Base-by-base conservation (phyloP, 2,329 filamentous ascomycete species). In the Fusarium anthophilum region DNA sequence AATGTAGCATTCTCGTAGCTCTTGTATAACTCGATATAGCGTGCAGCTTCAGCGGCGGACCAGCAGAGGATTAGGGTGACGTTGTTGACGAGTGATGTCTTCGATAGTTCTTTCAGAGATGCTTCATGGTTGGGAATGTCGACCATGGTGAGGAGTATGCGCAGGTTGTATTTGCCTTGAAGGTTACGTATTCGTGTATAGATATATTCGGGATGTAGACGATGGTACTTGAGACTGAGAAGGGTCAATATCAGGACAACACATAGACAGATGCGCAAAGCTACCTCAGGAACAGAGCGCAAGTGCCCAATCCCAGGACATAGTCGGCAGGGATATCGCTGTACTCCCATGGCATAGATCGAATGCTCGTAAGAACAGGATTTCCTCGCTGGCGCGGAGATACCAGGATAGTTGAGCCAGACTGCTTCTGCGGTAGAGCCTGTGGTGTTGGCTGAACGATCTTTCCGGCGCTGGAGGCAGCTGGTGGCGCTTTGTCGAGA, bases 251-350 rank as follows among this genome's bases (percentile, higher is more conserved):
- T 9, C 4, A 6, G 15, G 9, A 14, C 13, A 13, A 15, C 4
- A 11, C 3, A 13, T 7, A 26, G 10, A 12, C 4, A 6, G 4
- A 6, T 11, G 15, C 18, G 3, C 24, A 11, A 9, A 13, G 75
- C 47, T 54, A 86, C 86, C 86, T 97, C 47, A 99, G 86, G 80
- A 98, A 99, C 10, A 99, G 87, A 2, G 94, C 95, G 79, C 96
- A 98, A 12, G 95, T 97, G 1, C 95, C 97, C 47, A 89, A 81
- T 1, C 96, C 96, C 30, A 98, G 87, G 14, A 96, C 92, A 81
- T 97, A 99, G 84, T 99, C 96, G 38, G 96, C 94, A 3, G 93
- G 92, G n/a, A 98, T 98, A 79, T 98, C 96, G 70, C 94, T 95
- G 82, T 98, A 98, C 83, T 99, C 96, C 96, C 96, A 99, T 1